Conservation (phyloP, 768 basidiomycete species). For the Termitomyces sp. region DNA sequence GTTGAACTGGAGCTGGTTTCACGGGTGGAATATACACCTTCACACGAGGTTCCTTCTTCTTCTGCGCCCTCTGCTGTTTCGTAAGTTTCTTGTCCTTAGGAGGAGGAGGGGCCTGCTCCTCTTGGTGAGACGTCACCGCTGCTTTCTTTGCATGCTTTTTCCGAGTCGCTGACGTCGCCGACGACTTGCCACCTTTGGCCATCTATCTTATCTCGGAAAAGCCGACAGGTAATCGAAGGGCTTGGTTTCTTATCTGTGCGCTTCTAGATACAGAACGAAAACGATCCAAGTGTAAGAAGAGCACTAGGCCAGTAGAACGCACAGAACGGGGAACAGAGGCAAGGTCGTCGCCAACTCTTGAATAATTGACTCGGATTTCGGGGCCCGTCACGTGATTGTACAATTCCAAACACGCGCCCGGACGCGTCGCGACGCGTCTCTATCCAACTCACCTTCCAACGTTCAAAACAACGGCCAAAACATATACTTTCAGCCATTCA, state of each 20-base stretch:
- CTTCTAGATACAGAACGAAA: not conserved
- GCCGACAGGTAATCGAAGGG: not conserved
- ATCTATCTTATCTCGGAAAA: conserved; percentile 17
- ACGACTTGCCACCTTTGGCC: conserved; percentile 60
- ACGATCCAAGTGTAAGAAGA: not conserved
- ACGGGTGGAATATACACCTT: conserved; percentile 88
- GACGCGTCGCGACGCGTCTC: too few species aligned
- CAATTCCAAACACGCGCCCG: not conserved
- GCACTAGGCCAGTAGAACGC: too few species aligned
- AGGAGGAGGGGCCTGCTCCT: conserved; percentile 32
- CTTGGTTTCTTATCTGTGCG: not conserved
- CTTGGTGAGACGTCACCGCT: conserved; percentile 19
- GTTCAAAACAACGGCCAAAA: too few species aligned
- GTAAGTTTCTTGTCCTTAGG: conserved; percentile 45
- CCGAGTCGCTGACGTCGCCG: conserved; percentile 80
- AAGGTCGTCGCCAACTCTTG: too few species aligned
- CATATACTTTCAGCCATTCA: too few species aligned
- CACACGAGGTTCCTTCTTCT: conserved; percentile 70
- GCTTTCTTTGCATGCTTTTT: conserved; percentile 86
- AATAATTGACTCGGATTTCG: not conserved
- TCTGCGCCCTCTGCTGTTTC: conserved; percentile 50
- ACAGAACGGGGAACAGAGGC: too few species aligned
- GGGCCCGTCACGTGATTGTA: not conserved
- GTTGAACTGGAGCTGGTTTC: conserved; percentile 68
- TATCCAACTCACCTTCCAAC: too few species aligned